Base-by-base conservation (phyloP, 2,329 filamentous ascomycete species). In the Pseudomassariella vexata region DNA sequence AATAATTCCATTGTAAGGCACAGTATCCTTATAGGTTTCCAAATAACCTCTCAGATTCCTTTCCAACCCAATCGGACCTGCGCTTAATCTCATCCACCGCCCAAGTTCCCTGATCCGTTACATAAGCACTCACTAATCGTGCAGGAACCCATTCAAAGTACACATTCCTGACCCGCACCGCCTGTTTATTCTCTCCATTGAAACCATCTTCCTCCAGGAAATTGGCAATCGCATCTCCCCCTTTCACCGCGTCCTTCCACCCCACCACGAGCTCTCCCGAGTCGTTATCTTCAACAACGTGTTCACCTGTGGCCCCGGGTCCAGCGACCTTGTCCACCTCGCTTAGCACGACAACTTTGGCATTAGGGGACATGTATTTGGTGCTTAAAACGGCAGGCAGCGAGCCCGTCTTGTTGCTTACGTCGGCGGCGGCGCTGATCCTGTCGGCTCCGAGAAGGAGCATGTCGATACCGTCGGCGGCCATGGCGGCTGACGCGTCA, bases 321-420 rank as follows among this genome's bases (percentile, higher is more conserved):
- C 62, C 57, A 1, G 70, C 68, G 17, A 85, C 65, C 52, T 84
- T 85, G 29, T 80, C 79, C 5, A 65, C 59, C 34, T 79, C 74
- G 26, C 70, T 70, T 4, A 83, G 41, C 1, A 76, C 70, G 3
- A 81, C 51, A 1, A 79, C 59, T 36, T 65, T 68, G 9, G 57
- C 63, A 0, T 38, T 37, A 1, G 66, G 62, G 4, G 65, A 62
- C 3, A 71, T 52, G 30, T 70, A 52, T 32, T 64, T 73, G 6
- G 73, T 69, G 30, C 70, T 65, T 2, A 82, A 57, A 0, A 75
- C 65, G 2, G 73, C 67, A 1, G 76, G 68, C 6, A 83, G 53
- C 2, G 76, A 79, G 0, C 80, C 79, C 0, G 68, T 76, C 53
- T 84, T 85, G 55, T 84, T 85, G 50, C 69, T 76, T 12, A 83